Base-by-base conservation (phyloP, 129 eudicot species). In the Helichrysum umbraculigerum region DNA sequence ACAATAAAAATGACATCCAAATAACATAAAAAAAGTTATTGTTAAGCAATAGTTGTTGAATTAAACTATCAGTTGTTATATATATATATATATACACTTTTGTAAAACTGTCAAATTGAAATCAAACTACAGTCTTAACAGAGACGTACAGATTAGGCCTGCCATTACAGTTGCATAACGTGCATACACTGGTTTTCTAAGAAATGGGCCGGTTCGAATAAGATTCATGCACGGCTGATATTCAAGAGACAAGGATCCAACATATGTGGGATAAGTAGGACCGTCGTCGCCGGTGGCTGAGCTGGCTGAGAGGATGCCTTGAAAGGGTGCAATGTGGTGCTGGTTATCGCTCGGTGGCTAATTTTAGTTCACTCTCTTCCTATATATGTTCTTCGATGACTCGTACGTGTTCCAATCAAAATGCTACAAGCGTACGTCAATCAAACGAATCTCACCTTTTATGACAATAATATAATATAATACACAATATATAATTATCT, bases 331-430 rank as follows among this genome's bases (percentile, higher is more conserved):
- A 32, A 57, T 73, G 68, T 41, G 77, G 77, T 73, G 35, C 37
- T 73, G 25, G 22, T 34, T 58, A 58, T 10, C 68, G 37, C 57
- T 57, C 56, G 68, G 67, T 73, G 77, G 77, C 77, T 20, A 56
- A 73, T 19, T 20, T 16, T 57, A 4, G 57, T 73, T 73, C 77
- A 73, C 57, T 73, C 75, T 51, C 75, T 70, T 25, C 62, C 47
- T 25, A 25, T 25, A 25, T 25, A 25, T 34, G 14, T 42, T 65
- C 34, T 16, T n/a, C 5, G 11, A 11, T 4, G 61, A 21, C 60
- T 25, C 0, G 28, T 25, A 74, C 50, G 44, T 75, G 50, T 30
- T 30, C 51, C 71, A 14, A 1, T 10, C 2, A 25, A 12, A 1
- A 34, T 19, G n/a, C 6, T 60, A 56, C 70, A 74, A 0, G 28